Evolutionary conservation across 495 filamentous ascomycete genomes (phyloP).

Genomic region (Staphylotrichum longicolle): DNA sequence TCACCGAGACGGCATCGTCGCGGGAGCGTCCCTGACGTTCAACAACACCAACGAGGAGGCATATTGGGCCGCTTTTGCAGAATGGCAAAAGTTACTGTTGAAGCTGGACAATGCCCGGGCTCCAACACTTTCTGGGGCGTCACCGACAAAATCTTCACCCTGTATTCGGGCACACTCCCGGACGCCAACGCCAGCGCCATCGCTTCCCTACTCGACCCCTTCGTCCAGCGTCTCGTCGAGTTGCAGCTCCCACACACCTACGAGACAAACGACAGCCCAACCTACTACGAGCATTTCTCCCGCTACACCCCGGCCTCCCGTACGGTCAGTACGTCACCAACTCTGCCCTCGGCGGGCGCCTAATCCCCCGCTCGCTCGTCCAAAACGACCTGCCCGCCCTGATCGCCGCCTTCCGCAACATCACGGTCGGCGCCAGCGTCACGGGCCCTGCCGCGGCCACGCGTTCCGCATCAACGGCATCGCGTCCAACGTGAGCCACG

Average conservation of each 20-base stretch:
- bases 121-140: conserved; percentile 43
- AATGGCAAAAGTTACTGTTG: conserved; percentile 37
- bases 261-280: conserved; percentile 28
- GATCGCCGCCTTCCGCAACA: conserved; percentile 41
- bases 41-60: conserved; percentile 32
- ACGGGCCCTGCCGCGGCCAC: conserved; percentile 28
- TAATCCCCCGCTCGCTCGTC: conserved; percentile 51
- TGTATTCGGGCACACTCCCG: conserved; percentile 37
- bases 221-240: conserved; percentile 25
- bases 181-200: conserved; percentile 31
- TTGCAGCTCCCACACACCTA: conserved; percentile 31
- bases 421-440: conserved; percentile 41
- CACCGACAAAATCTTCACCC: conserved; percentile 41
- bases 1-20: conserved; percentile 27
- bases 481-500: conserved; percentile 35
- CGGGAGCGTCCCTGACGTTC: conserved; percentile 20
- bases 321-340: conserved; percentile 6
- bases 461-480: conserved; percentile 23
- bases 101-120: conserved; percentile 24
- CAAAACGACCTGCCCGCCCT: conserved; percentile 38
- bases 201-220: conserved; percentile 30
- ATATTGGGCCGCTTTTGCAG: conserved; percentile 42
- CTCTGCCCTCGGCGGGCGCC: conserved; percentile 34
- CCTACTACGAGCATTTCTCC: conserved; percentile 11
- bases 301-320: conserved; percentile 3